A percentile compares a stretch with the other conserved stretches of the same genome.
Conservation (phyloP, 192 early-diverging fungal species). For the Entomortierella parvispora region DNA sequence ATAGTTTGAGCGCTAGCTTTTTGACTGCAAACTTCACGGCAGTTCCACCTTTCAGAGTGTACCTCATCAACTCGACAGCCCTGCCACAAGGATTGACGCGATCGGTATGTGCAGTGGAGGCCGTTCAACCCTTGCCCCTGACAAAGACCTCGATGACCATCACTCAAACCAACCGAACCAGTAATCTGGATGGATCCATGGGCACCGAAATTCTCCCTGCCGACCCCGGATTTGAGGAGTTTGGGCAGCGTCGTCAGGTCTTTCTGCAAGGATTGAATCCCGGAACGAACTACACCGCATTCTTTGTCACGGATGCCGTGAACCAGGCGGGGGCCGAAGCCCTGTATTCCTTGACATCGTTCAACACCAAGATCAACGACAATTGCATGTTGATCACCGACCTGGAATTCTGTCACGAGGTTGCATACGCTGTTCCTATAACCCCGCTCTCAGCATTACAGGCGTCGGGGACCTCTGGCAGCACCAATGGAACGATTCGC, state of each 20-base stretch:
- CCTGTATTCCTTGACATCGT: conserved; percentile 23
- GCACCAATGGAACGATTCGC: not conserved
- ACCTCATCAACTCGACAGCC: conserved; percentile 13
- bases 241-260: conserved; percentile 33
- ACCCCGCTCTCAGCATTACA: conserved; percentile 26
- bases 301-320: conserved; percentile 46
- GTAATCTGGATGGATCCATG: conserved; percentile 47
- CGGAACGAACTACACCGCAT: conserved; percentile 55
- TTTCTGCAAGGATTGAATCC: conserved; percentile 36
- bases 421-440: conserved; percentile 65
- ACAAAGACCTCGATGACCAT: conserved; percentile 45
- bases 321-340: conserved; percentile 34
- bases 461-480: conserved; percentile 2
- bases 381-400: conserved; percentile 63
- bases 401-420: conserved; percentile 60
- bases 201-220: conserved; percentile 47
- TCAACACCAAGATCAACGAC: conserved; percentile 30
- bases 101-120: conserved; percentile 61
- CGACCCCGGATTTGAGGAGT: conserved; percentile 33
- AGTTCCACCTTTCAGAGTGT: conserved; percentile 37
- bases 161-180: conserved; percentile 47
- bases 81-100: conserved; percentile 47
- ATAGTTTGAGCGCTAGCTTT: conserved; percentile 44
- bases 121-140: conserved; percentile 35
- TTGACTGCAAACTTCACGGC: conserved; percentile 39